Percentiles rank a stretch among this genome's conserved stretches.
phyloP scores from a whole-genome alignment of 2,329 filamentous ascomycete species.

The Alternaria arborescens region DNA sequence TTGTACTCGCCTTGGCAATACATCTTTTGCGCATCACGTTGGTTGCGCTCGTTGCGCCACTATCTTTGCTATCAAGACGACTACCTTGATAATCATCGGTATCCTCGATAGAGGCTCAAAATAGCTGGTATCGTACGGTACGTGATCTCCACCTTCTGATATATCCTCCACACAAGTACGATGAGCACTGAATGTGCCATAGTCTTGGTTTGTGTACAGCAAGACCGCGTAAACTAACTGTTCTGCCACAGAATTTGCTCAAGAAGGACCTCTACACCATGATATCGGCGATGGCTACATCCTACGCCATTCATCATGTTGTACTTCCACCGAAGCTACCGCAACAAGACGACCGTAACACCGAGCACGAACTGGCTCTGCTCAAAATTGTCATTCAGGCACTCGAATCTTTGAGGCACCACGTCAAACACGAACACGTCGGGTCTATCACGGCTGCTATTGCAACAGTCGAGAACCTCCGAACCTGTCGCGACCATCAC shows the following conservation, averaged over 20 bases:
- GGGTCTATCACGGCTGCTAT: conserved; percentile 17
- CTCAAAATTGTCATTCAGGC: conserved; percentile 18
- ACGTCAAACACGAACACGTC: conserved; percentile 7
- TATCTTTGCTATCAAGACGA: no score
- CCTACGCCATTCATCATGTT: conserved; percentile 51
- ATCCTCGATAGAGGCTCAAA: neutral
- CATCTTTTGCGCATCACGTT: neutral
- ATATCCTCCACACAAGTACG: neutral
- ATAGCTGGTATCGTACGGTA: neutral
- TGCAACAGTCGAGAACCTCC: conserved; percentile 26
- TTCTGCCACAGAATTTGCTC: neutral
- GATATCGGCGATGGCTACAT: conserved; percentile 7
- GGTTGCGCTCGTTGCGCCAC: neutral
- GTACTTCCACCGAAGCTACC: conserved; percentile 61
- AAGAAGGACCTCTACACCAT: neutral
- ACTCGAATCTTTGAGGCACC: conserved; percentile 19
- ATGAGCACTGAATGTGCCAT: neutral
- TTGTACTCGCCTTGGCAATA: neutral
- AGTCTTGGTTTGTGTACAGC: neutral
- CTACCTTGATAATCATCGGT: neutral
- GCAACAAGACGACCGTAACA: conserved; percentile 42
- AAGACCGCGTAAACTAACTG: neutral
- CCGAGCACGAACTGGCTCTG: conserved; percentile 23
- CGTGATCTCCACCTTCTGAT: neutral
- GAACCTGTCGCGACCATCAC: conserved; percentile 6